Conservation (phyloP, 768 basidiomycete species). For the Candolleomyces eurysporus region DNA sequence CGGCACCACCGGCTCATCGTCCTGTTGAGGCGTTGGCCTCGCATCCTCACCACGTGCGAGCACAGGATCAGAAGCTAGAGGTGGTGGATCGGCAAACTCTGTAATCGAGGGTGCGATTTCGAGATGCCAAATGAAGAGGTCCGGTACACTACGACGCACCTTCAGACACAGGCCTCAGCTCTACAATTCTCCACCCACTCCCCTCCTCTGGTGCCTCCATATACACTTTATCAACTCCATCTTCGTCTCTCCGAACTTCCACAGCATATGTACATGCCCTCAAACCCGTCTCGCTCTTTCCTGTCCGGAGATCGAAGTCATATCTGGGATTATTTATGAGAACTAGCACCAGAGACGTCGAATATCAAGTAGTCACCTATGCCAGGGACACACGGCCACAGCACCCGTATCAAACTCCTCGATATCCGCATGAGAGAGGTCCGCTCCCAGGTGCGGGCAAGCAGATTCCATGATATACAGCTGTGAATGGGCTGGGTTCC, state of each 20-base stretch:
- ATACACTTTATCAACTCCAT: constrained; percentile 48
- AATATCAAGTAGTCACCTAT: constrained; percentile 43
- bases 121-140: background rate
- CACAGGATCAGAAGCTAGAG: constrained; percentile 14
- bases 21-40: constrained; percentile 9
- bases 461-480: constrained; percentile 79
- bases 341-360: background rate
- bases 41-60: background rate
- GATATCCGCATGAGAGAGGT: constrained; percentile 79
- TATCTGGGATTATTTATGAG: constrained; percentile 42
- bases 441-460: constrained; percentile 80
- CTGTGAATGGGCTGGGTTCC: constrained; percentile 31
- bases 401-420: constrained; percentile 59
- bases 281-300: constrained; percentile 68
- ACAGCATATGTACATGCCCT: constrained; percentile 67
- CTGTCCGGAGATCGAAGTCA: constrained; percentile 70
- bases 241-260: constrained; percentile 41
- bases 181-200: constrained; percentile 60
- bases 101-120: background rate
- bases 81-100: constrained; percentile 68
- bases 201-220: constrained; percentile 57
- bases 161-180: constrained; percentile 71
- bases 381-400: constrained; percentile 77
- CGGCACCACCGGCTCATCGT: constrained; percentile 52
- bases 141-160: constrained; percentile 32